Conservation (phyloP, 2,329 filamentous ascomycete genomes). For the Botryotinia globosa region DNA sequence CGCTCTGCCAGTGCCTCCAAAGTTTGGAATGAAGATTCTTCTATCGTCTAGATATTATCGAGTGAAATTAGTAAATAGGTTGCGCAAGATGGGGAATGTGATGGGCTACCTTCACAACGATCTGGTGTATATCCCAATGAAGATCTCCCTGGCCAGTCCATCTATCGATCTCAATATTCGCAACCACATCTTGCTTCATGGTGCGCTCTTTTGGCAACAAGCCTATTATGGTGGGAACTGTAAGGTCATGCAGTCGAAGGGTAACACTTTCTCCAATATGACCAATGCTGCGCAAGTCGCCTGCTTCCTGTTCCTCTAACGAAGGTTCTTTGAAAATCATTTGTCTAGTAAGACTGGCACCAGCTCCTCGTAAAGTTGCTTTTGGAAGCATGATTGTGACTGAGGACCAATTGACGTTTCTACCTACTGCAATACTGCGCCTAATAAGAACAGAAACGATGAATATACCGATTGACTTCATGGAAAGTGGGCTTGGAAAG, state of each 20-base stretch:
- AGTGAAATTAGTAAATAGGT: not conserved
- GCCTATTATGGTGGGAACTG: conserved; percentile 66
- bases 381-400: conserved; percentile 62
- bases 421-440: not conserved
- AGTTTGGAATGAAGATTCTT: conserved; percentile 58
- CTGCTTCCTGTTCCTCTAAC: not conserved
- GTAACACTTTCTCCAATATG: conserved; percentile 25
- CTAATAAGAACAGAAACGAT: not conserved
- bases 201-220: conserved; percentile 69
- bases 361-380: conserved; percentile 63
- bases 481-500: not conserved
- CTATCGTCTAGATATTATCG: conserved; percentile 47
- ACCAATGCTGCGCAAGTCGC: not conserved
- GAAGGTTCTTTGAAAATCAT: conserved; percentile 37
- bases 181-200: conserved; percentile 63
- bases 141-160: conserved; percentile 46
- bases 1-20: conserved; percentile 58
- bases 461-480: not conserved
- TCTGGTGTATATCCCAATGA: conserved; percentile 55
- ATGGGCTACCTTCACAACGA: conserved; percentile 57
- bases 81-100: not conserved
- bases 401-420: not conserved
- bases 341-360: conserved; percentile 49
- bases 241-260: conserved; percentile 51
- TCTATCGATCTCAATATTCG: conserved; percentile 60